A percentile compares a stretch with the other conserved stretches of the same genome.
phyloP scores from a whole-genome alignment of 2,329 filamentous ascomycete species.

The Coniochaeta hoffmannii region DNA sequence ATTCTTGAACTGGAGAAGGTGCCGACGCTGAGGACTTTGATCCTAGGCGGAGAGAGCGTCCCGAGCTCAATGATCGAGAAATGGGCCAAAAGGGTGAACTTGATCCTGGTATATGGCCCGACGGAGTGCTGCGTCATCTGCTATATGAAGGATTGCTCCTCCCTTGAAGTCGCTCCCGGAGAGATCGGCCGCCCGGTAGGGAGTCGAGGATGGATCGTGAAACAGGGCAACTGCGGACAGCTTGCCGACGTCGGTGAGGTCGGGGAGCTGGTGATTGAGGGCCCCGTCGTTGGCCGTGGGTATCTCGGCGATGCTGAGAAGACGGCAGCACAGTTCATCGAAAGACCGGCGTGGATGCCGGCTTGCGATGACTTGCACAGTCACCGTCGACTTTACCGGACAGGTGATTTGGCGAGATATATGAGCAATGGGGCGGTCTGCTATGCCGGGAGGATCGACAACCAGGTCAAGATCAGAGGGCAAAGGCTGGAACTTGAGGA shows the following conservation, averaged over 20 bases:
- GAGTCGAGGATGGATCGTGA: conserved; percentile 20
- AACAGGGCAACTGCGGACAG: conserved; percentile 17
- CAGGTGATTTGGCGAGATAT: conserved; percentile 33
- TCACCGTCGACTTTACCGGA: conserved; percentile 33
- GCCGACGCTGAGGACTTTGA: conserved; percentile 16
- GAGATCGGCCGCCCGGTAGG: conserved; percentile 12
- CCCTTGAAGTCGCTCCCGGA: conserved; percentile 2
- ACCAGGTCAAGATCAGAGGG: conserved; percentile 48
- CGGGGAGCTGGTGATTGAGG: conserved; percentile 31
- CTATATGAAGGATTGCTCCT: neutral
- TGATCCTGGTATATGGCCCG: conserved; percentile 18
- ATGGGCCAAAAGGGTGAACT: conserved; percentile 13
- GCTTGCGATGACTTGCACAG: conserved; percentile 12
- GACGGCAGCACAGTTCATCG: conserved; percentile 37
- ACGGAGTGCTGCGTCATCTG: conserved; percentile 15
- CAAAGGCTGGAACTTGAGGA: conserved; percentile 38
- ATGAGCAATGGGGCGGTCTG: conserved; percentile 25
- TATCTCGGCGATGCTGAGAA: conserved; percentile 39
- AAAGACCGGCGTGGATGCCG: conserved; percentile 27
- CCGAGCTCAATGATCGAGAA: conserved; percentile 11
- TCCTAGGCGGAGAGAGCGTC: conserved; percentile 19
- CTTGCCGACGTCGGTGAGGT: conserved; percentile 22
- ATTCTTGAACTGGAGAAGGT: conserved; percentile 16
- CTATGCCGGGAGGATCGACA: conserved; percentile 41
- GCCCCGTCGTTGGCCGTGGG: conserved; percentile 37